Evolutionary conservation across 768 basidiomycete genomes (phyloP), one percentile per base, ranked within the genome.

Genomic region (Hygrocybe coccinea): DNA sequence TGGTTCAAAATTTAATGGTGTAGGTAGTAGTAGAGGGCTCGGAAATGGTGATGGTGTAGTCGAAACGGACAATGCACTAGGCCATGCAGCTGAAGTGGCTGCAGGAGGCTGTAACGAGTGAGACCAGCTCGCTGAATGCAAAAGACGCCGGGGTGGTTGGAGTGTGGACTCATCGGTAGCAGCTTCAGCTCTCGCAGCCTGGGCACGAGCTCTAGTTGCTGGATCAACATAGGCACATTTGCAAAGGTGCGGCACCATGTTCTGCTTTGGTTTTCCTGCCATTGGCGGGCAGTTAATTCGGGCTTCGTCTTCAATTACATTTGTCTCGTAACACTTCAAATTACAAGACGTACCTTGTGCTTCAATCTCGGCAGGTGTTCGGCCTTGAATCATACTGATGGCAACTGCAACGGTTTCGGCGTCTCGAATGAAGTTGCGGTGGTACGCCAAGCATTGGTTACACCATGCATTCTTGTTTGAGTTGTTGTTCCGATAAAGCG

Each of bases 221-320:
- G 53, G 50, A 8, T 44, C 38, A 52, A 57, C 49, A 47, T 50
- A 50, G 17, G 36, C 34, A 45, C 59, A 60, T 38, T 57, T 49
- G 2, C 11, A 12, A 4, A 60, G 52, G 47, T 60, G 59, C 34
- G 56, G 56, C 22, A 60, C 46, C 56, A 60, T 56, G 29, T 52
- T 43, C 38, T 60, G 55, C 47, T 56, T 41, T 35, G 59, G 59
- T 54, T 60, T 60, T 35, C 49, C 47, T 12, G 59, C 51, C 19
- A 59, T 59, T 38, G 51, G 35, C 29, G 33, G 29, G 47, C 36
- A 50, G 25, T 49, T 56, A 19, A 39, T 39, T 4, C 38, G 38
- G 3, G 38, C 38, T 39, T n/a, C n/a, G n/a, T n/a, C n/a, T n/a
- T n/a, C n/a, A 45, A 10, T 21, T 39, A 50, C 10, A 21, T 5